Evolutionary conservation across 257 asterid species (phyloP).

Genomic region (Solanum neorickii): DNA sequence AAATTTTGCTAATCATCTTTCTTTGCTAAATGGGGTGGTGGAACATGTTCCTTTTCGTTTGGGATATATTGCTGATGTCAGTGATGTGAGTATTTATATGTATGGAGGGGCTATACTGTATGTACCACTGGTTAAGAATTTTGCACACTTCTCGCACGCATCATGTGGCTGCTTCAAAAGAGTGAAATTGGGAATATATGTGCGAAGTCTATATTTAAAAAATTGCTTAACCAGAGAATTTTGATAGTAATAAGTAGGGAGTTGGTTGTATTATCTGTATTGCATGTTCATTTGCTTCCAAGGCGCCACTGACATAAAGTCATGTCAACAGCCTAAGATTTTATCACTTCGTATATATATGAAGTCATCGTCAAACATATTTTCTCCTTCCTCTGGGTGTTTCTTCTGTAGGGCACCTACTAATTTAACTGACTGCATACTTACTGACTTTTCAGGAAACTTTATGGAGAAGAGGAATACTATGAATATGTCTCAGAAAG

Average conservation of each 20-base stretch:
- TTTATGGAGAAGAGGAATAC: slow-evolving; percentile 65
- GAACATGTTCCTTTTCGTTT: neutral
- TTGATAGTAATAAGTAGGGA: neutral
- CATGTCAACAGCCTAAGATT: neutral
- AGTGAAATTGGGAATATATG: neutral
- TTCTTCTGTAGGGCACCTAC: neutral
- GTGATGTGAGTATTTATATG: neutral
- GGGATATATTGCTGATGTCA: neutral
- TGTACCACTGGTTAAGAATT: neutral
- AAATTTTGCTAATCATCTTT: neutral
- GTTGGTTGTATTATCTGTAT: neutral
- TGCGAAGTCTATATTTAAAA: neutral
- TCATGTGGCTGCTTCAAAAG: neutral
- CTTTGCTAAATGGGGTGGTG: neutral
- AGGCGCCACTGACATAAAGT: neutral
- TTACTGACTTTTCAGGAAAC: slow-evolving; percentile 29
- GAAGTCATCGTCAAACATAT: neutral
- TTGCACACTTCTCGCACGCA: neutral
- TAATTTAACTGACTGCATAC: neutral
- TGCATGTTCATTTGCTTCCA: neutral
- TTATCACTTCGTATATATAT: neutral
- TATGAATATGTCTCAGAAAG: slow-evolving; percentile 27
- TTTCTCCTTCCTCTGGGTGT: neutral
- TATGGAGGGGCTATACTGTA: neutral
- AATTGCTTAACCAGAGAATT: neutral